Evolutionary conservation across 2,329 filamentous ascomycete species (phyloP), one percentile per base, ranked within the genome.

Genomic region (Cyclaneusma minus): DNA sequence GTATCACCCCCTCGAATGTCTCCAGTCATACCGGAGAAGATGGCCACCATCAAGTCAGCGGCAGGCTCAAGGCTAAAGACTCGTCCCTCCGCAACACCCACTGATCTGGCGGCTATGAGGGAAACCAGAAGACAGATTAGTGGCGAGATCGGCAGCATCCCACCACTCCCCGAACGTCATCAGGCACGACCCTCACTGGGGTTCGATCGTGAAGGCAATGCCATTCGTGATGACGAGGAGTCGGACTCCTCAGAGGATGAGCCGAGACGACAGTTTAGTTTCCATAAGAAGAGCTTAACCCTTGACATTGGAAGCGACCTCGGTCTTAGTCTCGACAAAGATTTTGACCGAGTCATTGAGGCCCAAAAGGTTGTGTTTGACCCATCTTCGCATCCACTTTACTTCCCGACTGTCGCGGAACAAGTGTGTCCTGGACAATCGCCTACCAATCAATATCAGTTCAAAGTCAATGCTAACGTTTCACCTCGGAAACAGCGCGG

Each of bases 321-420:
- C 29, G 81, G 81, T 34, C 73, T 92, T 35, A 87, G 83, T 36
- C 67, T 95, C 23, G 83, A 92, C 43, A 70, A 80, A 43, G 89
- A 94, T 49, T 94, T 95, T 52, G 84, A 95, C 44, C 71, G 87
- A 33, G 81, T 95, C 29, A 91, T 95, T 43, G 84, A 94, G 57
- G 68, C 76, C 49, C 85, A 94, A 78, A 95, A 95, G 84, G 85
- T 94, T 65, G 60, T 61, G 56, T 68, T 64, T 41, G 21, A 41
- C 40, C 38, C 37, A 34, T 42, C 30, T 44, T 41, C 29, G 32
- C 34, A 33, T 24, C 38, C 31, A 25, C 27, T 27, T 34, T 35
- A 15, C 20, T 35, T 32, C 22, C 24, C 24, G 27, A 20, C 28
- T 22, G n/a, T n/a, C n/a, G n/a, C n/a, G n/a, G n/a, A n/a, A n/a